Evolutionary conservation across 306 rosid species (phyloP).

Genomic region (Sindora glabra): DNA sequence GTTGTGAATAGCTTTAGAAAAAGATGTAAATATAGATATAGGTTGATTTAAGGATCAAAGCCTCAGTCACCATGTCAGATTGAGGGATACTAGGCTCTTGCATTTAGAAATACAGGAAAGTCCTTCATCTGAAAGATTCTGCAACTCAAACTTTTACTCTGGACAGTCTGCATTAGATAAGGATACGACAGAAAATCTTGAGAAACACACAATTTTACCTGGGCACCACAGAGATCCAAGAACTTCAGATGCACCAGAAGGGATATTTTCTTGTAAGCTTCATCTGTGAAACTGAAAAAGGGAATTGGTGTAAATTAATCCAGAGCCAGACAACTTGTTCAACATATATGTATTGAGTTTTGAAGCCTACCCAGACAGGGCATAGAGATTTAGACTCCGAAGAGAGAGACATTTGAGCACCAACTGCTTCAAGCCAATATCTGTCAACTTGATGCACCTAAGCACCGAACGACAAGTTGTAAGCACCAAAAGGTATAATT

Average conservation of each 20-base stretch:
- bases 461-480: slow-evolving; percentile 14
- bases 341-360: slow-evolving; percentile 4
- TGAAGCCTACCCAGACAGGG: slow-evolving; percentile 58
- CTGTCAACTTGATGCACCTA: slow-evolving; percentile 74
- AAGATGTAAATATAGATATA: neutral
- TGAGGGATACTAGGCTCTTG: slow-evolving; percentile 53
- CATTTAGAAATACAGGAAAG: slow-evolving; percentile 56
- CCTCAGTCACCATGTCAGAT: slow-evolving; percentile 67
- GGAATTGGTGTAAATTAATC: slow-evolving; percentile 10
- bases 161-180: slow-evolving; percentile 9
- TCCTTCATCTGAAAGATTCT: slow-evolving; percentile 78
- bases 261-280: slow-evolving; percentile 47
- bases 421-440: slow-evolving; percentile 53
- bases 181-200: neutral
- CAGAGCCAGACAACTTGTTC: neutral
- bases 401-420: slow-evolving; percentile 45
- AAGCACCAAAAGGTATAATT: neutral
- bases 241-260: slow-evolving; percentile 45
- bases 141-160: slow-evolving; percentile 15
- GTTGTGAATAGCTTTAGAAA: too few relatives aligned
- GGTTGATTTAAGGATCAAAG: neutral
- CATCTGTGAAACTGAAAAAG: slow-evolving; percentile 64
- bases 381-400: slow-evolving; percentile 71
- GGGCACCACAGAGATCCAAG: slow-evolving; percentile 83
- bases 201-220: slow-evolving; percentile 38